phyloP scores from a whole-genome alignment of 495 filamentous ascomycete genomes.

The Podospora appendiculata region DNA sequence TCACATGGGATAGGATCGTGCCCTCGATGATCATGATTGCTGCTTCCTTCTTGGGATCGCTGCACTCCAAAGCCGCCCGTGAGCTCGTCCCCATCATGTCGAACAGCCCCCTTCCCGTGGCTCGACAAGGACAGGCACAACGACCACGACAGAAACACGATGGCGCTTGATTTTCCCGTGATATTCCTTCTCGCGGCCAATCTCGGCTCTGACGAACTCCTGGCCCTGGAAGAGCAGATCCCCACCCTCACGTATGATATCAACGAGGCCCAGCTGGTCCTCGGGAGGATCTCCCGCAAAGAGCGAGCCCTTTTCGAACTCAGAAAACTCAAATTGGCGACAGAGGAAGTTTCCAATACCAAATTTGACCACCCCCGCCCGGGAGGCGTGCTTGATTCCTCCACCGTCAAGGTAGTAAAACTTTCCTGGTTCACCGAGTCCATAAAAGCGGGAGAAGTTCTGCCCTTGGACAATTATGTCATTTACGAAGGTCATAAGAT shows the following conservation, averaged over 20 bases:
- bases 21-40: background rate
- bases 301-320: conserved; percentile 73
- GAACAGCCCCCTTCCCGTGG: background rate
- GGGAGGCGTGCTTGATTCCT: background rate
- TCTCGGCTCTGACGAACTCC: conserved; percentile 51
- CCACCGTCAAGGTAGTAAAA: conserved; percentile 56
- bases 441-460: conserved; percentile 38
- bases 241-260: conserved; percentile 61
- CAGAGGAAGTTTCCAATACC: conserved; percentile 48
- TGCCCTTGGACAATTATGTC: conserved; percentile 55
- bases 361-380: background rate
- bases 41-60: background rate
- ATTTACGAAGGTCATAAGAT: conserved; percentile 55
- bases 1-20: too few species aligned
- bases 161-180: conserved; percentile 47
- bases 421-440: conserved; percentile 69
- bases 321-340: conserved; percentile 47
- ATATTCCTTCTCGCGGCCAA: conserved; percentile 71
- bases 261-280: conserved; percentile 61
- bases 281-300: conserved; percentile 62
- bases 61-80: too few species aligned
- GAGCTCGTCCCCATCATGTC: background rate
- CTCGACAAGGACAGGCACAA: background rate
- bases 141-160: background rate
- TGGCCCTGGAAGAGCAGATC: conserved; percentile 57